Base-by-base conservation (phyloP, 2,329 filamentous ascomycete species). In the Botryotinia narcissicola region DNA sequence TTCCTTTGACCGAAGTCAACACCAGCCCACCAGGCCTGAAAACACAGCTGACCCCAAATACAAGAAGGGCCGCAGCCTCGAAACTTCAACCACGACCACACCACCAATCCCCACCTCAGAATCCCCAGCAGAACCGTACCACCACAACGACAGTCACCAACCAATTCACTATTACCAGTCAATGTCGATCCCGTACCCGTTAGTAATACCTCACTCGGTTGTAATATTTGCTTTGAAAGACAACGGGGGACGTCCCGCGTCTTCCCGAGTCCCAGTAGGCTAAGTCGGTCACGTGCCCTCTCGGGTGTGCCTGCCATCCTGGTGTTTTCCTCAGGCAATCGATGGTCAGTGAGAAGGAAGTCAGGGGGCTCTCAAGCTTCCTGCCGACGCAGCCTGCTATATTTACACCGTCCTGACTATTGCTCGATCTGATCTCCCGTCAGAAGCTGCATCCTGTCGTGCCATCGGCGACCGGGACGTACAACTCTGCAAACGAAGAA, bases 401-500 rank as follows among this genome's bases (percentile, higher is more conserved):
- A 60, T 37, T 60, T 60, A 35, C 22, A 22, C 59, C 35, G 4
- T 35, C 32, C 35, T 35, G 32, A 61, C 59, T 61, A 37, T 61
- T 37, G 40, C 59, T 61, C 59, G 59, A 61, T 22, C 59, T 61
- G 59, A 35, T 61, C 59, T 61, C 59, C 59, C 59, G 59, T 61
- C 59, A 61, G 59, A 35, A 35, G 12, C 10, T 61, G 59, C 18
- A 61, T 61, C 59, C 59, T 61, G 59, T 37, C 59, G 59, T 61
- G 35, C 59, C 59, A 37, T 61, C 59, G 59, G 59, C 59, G 59
- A 37, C 59, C 59, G 20, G 59, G 59, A 61, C 59, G 35, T 61
- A 37, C 59, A 61, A 5, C 59, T 35, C 59, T 61, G 59, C 59
- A 22, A 37, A 37, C 18, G 35, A 37, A 37, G 32, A 61, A 61